Evolutionary conservation across 2,329 filamentous ascomycete species (phyloP), one percentile per base, ranked within the genome.

Genomic region (Aspergillus pseudonomiae): DNA sequence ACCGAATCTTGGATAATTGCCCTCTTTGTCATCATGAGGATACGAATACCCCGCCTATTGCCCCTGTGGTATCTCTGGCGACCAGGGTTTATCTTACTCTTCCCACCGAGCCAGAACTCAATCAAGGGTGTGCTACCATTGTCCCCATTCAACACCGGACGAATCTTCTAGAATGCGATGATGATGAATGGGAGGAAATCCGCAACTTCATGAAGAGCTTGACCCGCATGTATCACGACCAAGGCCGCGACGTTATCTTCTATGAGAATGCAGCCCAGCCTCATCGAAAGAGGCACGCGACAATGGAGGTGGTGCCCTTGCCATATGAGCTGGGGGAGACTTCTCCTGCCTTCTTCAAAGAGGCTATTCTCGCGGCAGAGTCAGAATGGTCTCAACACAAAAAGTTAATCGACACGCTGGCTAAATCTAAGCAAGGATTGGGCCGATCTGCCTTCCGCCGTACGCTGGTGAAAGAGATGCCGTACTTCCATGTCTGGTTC

Each of bases 171-270:
- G 94, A 97, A 78, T 99, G 95, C 77, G 94, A 98, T 77, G 94
- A 99, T 74, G 95, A 99, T 74, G 95, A 99, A 77, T 99, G 96
- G 96, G 95, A 99, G 75, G 95, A 99, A 79, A 90, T 99, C 6
- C 91, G 95, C 70, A 99, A 99, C 77, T 99, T 99, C 75, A 98
- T 98, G 94, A 99, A 99, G 81, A 91, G 88, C 63, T 84, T 99
- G 24, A 97, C 91, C 5, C 89, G 94, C 52, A 91, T 97, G 87
- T 99, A 98, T 79, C 93, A 96, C 80, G 91, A 94, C 50, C 93
- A 96, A 77, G 93, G 94, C 12, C 91, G 92, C 58, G 92, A 95
- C 71, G 94, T 98, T 11, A 83, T 99, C 66, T 99, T 99, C 80
- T 99, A 99, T 82, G 95, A 99, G 75, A 98, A 99, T 75, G 95